Evolutionary conservation across 2,329 filamentous ascomycete genomes (phyloP), one percentile per base, ranked within the genome.

Genomic region (Aotearoamyces nothofagi): DNA sequence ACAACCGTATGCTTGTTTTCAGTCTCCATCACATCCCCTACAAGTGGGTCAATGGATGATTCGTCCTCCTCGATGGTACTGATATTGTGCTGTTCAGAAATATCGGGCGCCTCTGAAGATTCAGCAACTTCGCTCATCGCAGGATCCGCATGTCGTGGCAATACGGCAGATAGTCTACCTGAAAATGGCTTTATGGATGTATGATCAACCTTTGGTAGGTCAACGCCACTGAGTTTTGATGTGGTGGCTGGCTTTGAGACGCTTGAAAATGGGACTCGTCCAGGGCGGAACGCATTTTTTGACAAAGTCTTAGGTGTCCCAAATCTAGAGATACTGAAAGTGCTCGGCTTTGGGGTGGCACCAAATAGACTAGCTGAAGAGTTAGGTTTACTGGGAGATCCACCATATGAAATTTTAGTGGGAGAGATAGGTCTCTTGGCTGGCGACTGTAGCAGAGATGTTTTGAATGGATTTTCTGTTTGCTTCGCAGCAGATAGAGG

Each of bases 151-250:
- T 49, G 42, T 5, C 52, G 46, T 6, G 54, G 52, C 23, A 57
- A 38, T 13, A 56, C 52, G 3, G 52, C 51, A 9, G 55, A 57
- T 3, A 56, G 43, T 9, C 53, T 47, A 6, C 50, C 51, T 5
- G 53, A 47, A 31, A 58, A 57, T n/a, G 38, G 30, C 19, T 43
- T 14, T 11, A 33, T 40, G 11, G 24, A 27, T 25, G 9, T 20
- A 20, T 13, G 13, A 22, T 24, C 12, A 24, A 17, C 12, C 15
- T 29, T n/a, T n/a, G 7, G 8, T n/a, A 20, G 7, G n/a, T 20
- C 19, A 20, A 8, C 8, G 19, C 8, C 19, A 20, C 8, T 8
- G 7, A 8, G 19, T n/a, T 7, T 20, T 8, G 22, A 15, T n/a
- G 30, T 16, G 10, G 29, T 32, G 13, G 15, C 22, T 12, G 30